Evolutionary conservation across 2,329 filamentous ascomycete species (phyloP).

Genomic region (Scedosporium apiospermum): DNA sequence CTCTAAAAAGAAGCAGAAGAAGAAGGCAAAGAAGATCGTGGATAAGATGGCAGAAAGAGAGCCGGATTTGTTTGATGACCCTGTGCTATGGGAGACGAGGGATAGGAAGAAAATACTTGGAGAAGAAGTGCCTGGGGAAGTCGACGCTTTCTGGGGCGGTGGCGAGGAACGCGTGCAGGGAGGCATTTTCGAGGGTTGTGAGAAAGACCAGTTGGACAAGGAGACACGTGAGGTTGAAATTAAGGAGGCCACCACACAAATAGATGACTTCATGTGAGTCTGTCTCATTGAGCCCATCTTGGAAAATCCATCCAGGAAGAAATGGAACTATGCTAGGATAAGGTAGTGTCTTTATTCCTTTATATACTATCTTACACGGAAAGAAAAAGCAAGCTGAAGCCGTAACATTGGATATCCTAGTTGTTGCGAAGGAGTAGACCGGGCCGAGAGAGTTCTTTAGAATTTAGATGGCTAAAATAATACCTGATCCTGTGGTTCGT

Average conservation of each 20-base stretch:
- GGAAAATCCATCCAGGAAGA: no score
- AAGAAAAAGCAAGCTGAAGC: no score
- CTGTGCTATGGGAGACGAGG: conserved; percentile 29
- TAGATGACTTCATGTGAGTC: neutral
- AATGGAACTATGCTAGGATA: no score
- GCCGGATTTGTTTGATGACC: conserved; percentile 32
- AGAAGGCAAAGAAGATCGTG: conserved; percentile 22
- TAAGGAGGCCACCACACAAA: conserved; percentile 6
- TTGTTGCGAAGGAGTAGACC: no score
- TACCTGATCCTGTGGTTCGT: no score
- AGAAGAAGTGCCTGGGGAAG: neutral
- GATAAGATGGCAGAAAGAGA: conserved; percentile 30
- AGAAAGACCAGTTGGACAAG: neutral
- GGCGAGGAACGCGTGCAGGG: neutral
- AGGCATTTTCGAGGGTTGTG: neutral
- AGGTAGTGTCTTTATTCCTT: no score
- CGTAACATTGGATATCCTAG: no score
- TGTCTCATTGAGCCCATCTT: no score
- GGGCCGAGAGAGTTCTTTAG: no score
- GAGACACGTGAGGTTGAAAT: conserved; percentile 26
- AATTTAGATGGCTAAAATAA: no score
- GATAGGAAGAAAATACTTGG: neutral
- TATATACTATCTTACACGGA: no score
- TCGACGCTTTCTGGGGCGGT: neutral
- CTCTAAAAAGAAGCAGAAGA: conserved; percentile 25